Evolutionary conservation across 2,329 filamentous ascomycete genomes (phyloP), one percentile per base, ranked within the genome.

Genomic region (Penicillium sp.): DNA sequence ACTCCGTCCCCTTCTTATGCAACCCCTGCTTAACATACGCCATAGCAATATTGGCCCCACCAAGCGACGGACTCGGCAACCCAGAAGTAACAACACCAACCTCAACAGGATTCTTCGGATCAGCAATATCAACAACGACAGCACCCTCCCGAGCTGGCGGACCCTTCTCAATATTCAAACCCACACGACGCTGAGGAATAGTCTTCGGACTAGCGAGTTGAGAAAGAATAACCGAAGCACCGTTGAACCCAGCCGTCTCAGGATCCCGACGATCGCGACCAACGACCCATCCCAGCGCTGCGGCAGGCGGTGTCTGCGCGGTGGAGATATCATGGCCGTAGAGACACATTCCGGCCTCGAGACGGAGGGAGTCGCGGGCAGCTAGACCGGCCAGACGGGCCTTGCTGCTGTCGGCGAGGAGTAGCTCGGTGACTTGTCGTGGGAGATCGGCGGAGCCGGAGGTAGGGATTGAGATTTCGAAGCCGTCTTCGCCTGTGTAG

Each of bases 301-400:
- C 85, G 65, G 83, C 80, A 4, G 86, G 82, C 1, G 86, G 85
- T 1, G 86, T 88, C 10, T 81, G 86, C 0, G 75, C 76, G 50
- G 95, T 92, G 68, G 95, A 84, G 31, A 99, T 81, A 70, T 99
- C 93, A 73, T 97, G 89, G n/a, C 93, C 93, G 74, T 99, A 99
- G n/a, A 99, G 80, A 72, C 93, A 99, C 92, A 99, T 95, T 53
- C 93, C 93, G 0, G 93, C 93, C 75, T 99, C 93, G 27, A 99
- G 83, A 39, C 93, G 85, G 52, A 99, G 82, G 54, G 87, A 95
- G 71, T 99, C 93, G 56, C 93, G 83, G 2, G 93, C 89, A 9
- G 91, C 93, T 0, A 99, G 80, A 3, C 93, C 93, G 2, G 92
- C 90, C 38, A 95, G 80, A 64, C 87, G 86, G 13, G 95, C 76